Percentiles rank a stretch among this genome's conserved stretches.
Conservation (phyloP, 768 basidiomycete genomes). For the Podaxis rugospora region DNA sequence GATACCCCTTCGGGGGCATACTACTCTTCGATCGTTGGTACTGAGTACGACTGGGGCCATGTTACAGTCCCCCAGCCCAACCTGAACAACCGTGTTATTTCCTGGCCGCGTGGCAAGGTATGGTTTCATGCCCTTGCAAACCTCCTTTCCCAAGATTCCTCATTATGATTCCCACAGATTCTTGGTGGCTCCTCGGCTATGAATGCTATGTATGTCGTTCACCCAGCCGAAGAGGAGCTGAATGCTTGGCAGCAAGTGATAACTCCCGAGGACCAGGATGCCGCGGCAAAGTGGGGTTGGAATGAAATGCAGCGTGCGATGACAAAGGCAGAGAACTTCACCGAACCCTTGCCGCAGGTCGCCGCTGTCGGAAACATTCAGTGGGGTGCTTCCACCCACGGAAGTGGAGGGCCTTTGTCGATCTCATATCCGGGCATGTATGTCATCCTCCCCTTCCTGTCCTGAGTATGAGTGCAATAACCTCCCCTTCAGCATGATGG, state of each 20-base stretch:
- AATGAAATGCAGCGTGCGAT: constrained; percentile 38
- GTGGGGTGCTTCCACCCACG: constrained; percentile 40
- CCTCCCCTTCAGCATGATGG: constrained; percentile 34
- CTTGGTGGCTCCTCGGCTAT: constrained; percentile 60
- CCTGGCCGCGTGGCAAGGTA: constrained; percentile 56
- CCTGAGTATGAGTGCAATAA: background rate
- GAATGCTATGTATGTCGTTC: constrained; percentile 58
- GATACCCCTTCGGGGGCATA: constrained; percentile 45
- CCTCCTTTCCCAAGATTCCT: background rate
- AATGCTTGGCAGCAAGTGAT: constrained; percentile 40
- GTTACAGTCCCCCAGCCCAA: constrained; percentile 37
- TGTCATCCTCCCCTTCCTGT: constrained; percentile 15
- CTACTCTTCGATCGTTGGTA: constrained; percentile 38
- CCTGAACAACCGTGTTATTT: constrained; percentile 33
- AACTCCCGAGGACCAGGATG: constrained; percentile 22
- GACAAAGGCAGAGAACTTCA: constrained; percentile 54
- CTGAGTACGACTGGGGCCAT: constrained; percentile 48
- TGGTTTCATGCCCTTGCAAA: background rate
- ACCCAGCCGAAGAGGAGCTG: constrained; percentile 42
- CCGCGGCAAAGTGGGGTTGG: constrained; percentile 39
- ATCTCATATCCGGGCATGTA: constrained; percentile 43
- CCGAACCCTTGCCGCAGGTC: constrained; percentile 36
- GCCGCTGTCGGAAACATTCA: constrained; percentile 36
- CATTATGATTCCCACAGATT: constrained; percentile 19
- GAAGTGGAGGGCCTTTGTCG: constrained; percentile 43